phyloP scores from a whole-genome alignment of 345 rosid genomes.

The Mercurialis annua region DNA sequence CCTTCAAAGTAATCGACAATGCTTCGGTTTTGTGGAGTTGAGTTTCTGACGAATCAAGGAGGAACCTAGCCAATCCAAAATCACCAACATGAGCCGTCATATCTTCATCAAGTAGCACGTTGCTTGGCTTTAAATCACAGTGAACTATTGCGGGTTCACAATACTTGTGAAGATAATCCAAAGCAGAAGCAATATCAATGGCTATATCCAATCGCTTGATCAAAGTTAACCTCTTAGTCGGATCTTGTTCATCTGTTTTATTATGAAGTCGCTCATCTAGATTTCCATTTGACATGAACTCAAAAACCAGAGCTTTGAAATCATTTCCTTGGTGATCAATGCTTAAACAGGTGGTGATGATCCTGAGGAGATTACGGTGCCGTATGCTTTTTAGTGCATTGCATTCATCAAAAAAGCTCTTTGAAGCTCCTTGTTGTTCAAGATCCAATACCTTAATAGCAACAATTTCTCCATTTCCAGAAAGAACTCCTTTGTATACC shows the following conservation, averaged over 20 bases:
- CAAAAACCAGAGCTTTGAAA: slow-evolving; percentile 27
- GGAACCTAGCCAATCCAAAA: slow-evolving; percentile 17
- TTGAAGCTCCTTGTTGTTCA: slow-evolving; percentile 25
- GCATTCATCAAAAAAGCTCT: slow-evolving; percentile 30
- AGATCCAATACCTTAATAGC: slow-evolving; percentile 31
- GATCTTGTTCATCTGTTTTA: background rate
- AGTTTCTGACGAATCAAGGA: background rate
- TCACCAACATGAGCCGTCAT: slow-evolving; percentile 27
- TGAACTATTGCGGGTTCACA: slow-evolving; percentile 21
- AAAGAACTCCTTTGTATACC: slow-evolving; percentile 22
- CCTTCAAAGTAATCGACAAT: slow-evolving; percentile 25
- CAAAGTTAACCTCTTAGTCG: slow-evolving; percentile 6
- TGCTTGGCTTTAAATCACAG: slow-evolving; percentile 26
- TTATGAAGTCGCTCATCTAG: slow-evolving; percentile 26
- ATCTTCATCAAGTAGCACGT: slow-evolving; percentile 19
- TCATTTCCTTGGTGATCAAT: slow-evolving; percentile 28
- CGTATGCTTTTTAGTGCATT: slow-evolving; percentile 19
- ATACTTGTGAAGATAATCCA: slow-evolving; percentile 27
- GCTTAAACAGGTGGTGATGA: slow-evolving; percentile 20
- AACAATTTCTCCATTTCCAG: background rate
- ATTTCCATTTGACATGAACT: slow-evolving; percentile 30
- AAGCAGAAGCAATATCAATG: slow-evolving; percentile 25
- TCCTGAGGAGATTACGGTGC: slow-evolving; percentile 23
- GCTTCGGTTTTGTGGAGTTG: background rate
- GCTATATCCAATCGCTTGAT: slow-evolving; percentile 29